Percentiles rank a stretch among this genome's conserved stretches.
phyloP scores from a whole-genome alignment of 129 eudicot genomes.

The Kitagawia praeruptora region DNA sequence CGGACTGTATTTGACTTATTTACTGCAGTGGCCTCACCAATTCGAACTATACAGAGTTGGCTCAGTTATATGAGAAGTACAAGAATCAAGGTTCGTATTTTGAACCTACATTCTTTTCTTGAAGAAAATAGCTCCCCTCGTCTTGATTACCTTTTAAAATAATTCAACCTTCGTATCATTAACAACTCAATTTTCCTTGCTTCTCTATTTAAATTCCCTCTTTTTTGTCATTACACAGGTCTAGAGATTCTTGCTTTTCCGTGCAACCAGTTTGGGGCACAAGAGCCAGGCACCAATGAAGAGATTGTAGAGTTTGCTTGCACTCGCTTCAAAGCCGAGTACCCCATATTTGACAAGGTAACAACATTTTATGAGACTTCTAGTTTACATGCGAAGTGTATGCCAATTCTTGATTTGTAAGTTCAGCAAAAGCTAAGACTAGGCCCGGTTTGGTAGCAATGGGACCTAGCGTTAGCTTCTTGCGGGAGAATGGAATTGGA shows the following conservation, averaged over 20 bases:
- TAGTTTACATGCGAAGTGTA: background rate
- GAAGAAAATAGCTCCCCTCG: background rate
- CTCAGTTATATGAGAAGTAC: constrained; percentile 4
- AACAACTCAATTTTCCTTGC: background rate
- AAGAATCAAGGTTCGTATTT: constrained; percentile 9
- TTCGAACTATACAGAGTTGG: constrained; percentile 12
- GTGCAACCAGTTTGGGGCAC: constrained; percentile 9
- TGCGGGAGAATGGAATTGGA: background rate
- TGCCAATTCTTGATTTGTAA: background rate
- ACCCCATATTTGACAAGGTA: constrained; percentile 12
- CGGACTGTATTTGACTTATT: background rate
- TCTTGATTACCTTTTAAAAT: background rate
- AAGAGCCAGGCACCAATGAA: constrained; percentile 8
- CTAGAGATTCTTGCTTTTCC: constrained; percentile 11
- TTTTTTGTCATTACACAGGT: background rate
- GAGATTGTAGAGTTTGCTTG: constrained; percentile 17
- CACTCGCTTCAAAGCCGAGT: constrained; percentile 10
- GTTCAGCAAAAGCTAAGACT: background rate
- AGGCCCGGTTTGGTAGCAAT: background rate
- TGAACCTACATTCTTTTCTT: background rate
- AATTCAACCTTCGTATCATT: background rate
- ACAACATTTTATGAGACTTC: background rate
- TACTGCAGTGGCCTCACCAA: constrained; percentile 8
- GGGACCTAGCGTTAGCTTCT: background rate
- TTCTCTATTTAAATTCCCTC: background rate